These are phyloP conservation scores for Xanthoceras sorbifolium DNA, from an alignment of 345 rosid genomes.

Conservation along the genomic window DNA sequence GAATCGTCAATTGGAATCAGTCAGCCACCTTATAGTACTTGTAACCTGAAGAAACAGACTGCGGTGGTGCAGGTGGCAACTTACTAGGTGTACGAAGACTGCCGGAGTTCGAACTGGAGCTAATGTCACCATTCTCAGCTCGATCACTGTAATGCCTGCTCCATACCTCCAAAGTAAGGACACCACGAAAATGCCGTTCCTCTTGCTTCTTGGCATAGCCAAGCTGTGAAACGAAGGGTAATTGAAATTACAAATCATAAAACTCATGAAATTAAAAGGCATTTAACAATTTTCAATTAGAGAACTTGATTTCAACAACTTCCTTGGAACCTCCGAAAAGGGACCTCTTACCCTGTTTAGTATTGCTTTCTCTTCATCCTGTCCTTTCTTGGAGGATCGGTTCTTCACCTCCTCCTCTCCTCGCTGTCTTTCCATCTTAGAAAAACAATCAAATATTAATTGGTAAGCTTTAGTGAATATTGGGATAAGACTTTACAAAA, in stretches of 20 bases:
- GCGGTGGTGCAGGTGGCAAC: conserved; percentile 71
- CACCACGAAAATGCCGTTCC: conserved; percentile 89
- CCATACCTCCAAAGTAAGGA: conserved; percentile 77
- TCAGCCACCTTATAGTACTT: conserved; percentile 22
- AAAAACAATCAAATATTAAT: not conserved
- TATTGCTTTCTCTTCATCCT: conserved; percentile 77
- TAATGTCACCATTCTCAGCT: conserved; percentile 68
- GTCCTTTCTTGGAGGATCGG: conserved; percentile 73
- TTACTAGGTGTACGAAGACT: conserved; percentile 79
- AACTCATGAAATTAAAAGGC: not conserved
- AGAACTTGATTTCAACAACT: no score
- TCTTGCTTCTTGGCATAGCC: conserved; percentile 94
- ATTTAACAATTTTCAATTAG: not conserved
- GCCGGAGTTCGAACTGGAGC: conserved; percentile 44
- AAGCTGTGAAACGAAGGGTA: conserved; percentile 51
- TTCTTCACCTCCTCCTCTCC: conserved; percentile 92
- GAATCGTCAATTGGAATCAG: conserved; percentile 5
- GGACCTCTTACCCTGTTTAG: conserved; percentile 62
- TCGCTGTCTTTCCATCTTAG: conserved; percentile 95
- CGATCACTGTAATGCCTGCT: conserved; percentile 54
- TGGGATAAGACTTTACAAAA: not conserved
- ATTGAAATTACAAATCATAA: conserved; percentile 7
- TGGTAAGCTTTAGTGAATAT: not conserved
- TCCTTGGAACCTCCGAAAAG: conserved; percentile 15
- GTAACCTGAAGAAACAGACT: conserved; percentile 31